A percentile compares a stretch with the other conserved stretches of the same genome.
phyloP scores from a whole-genome alignment of 805 yeast genomes.

The Kuraishia molischiana region DNA sequence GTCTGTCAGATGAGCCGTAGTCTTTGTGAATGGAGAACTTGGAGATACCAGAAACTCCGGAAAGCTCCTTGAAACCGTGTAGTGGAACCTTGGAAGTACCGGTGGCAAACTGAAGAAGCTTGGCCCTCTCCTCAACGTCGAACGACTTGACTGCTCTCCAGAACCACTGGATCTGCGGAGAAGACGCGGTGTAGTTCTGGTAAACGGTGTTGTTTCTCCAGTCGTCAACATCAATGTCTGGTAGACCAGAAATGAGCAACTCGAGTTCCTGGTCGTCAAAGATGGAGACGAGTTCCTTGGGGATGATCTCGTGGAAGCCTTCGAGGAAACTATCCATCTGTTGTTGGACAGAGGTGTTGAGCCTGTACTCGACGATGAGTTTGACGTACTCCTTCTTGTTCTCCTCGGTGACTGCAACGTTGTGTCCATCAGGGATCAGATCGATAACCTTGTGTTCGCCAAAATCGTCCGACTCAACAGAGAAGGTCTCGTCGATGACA shows the following conservation, averaged over 20 bases:
- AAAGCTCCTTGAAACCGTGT: slow-evolving; percentile 83
- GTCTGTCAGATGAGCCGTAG: slow-evolving; percentile 73
- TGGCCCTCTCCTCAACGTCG: slow-evolving; percentile 90
- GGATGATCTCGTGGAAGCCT: slow-evolving; percentile 88
- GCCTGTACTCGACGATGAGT: slow-evolving; percentile 76
- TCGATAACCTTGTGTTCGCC: slow-evolving; percentile 85
- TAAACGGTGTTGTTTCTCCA: slow-evolving; percentile 86
- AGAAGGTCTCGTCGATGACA: slow-evolving; percentile 87
- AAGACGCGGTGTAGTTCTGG: slow-evolving; percentile 71
- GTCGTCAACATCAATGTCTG: slow-evolving; percentile 92
- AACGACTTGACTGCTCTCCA: slow-evolving; percentile 97
- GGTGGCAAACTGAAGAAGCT: slow-evolving; percentile 87
- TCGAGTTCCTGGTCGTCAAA: slow-evolving; percentile 96
- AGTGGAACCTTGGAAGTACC: slow-evolving; percentile 96
- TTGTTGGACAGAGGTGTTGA: slow-evolving; percentile 73
- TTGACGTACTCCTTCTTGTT: slow-evolving; percentile 87
- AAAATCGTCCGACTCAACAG: slow-evolving; percentile 87
- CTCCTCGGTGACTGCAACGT: slow-evolving; percentile 80
- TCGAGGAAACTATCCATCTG: slow-evolving; percentile 78
- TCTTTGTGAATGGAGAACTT: slow-evolving; percentile 87
- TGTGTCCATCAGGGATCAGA: slow-evolving; percentile 70
- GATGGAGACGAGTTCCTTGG: slow-evolving; percentile 71
- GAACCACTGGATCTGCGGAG: slow-evolving; percentile 89
- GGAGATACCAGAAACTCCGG: slow-evolving; percentile 79
- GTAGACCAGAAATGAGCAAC: slow-evolving; percentile 84